These are phyloP conservation scores for Fagopyrum tataricum DNA, from an alignment of 148 eudicot genomes.

Conservation along the genomic window DNA sequence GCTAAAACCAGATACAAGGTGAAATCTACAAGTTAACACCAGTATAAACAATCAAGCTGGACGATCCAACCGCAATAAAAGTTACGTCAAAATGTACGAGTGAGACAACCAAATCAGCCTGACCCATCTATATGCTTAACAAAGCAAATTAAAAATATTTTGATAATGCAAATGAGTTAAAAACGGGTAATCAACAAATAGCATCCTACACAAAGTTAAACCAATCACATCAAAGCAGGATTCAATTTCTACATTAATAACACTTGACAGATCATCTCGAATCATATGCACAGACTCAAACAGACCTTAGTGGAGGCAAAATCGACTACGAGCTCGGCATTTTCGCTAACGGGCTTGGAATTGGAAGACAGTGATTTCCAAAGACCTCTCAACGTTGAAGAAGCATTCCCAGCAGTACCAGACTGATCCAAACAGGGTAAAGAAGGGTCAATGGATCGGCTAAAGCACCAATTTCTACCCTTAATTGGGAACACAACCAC, in stretches of 20 bases:
- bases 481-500: slow-evolving; percentile 78
- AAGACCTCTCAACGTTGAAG: slow-evolving; percentile 55
- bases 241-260: background rate
- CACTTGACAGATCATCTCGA: background rate
- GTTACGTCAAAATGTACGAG: too few relatives aligned
- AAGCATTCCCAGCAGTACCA: slow-evolving; percentile 27
- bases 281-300: slow-evolving; percentile 1
- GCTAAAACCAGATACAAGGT: background rate
- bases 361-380: slow-evolving; percentile 37
- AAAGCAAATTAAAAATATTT: background rate
- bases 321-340: slow-evolving; percentile 68
- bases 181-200: background rate
- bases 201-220: background rate
- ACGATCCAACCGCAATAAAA: too few relatives aligned
- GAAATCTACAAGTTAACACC: background rate
- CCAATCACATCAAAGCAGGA: slow-evolving; percentile 4
- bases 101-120: too few relatives aligned
- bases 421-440: slow-evolving; percentile 14
- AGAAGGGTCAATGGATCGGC: slow-evolving; percentile 53
- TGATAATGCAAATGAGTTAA: background rate
- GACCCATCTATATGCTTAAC: background rate
- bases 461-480: slow-evolving; percentile 90
- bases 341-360: slow-evolving; percentile 34
- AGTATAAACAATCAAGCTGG: background rate
- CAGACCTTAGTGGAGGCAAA: slow-evolving; percentile 70